phyloP scores from a whole-genome alignment of 225 moss, liverwort and hornwort species.

The Bryoerythrophyllum caledonicum region DNA sequence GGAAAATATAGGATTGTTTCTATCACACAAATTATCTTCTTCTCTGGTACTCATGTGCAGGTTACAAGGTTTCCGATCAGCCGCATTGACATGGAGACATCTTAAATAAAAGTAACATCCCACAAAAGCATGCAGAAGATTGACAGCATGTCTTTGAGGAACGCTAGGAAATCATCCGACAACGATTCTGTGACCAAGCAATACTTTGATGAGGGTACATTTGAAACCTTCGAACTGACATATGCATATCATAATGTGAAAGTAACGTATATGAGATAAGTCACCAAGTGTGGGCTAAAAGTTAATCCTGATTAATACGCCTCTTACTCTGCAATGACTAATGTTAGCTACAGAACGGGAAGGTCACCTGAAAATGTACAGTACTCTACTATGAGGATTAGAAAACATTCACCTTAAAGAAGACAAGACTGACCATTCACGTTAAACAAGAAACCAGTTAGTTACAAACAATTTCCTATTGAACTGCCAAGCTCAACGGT shows the following conservation, averaged over 20 bases:
- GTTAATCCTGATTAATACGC: neutral
- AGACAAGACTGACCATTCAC: neutral
- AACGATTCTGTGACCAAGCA: no score
- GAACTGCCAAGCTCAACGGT: neutral
- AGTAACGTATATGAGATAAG: no score
- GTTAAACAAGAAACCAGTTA: neutral
- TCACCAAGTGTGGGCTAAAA: neutral
- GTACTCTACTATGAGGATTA: neutral
- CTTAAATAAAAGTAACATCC: neutral
- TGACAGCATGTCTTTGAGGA: no score
- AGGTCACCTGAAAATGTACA: neutral
- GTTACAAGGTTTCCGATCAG: neutral
- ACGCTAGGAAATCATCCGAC: no score
- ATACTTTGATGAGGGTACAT: no score
- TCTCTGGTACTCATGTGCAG: neutral
- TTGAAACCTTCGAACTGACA: no score
- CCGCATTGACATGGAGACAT: neutral
- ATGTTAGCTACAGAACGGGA: neutral
- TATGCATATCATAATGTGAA: no score
- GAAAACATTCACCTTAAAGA: neutral
- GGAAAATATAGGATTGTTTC: neutral
- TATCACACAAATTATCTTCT: neutral
- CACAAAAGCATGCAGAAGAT: neutral
- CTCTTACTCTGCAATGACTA: neutral
- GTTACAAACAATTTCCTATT: no score